Evolutionary conservation across 352 stramenopile species (phyloP).

Genomic region (Globisporangium polare): DNA sequence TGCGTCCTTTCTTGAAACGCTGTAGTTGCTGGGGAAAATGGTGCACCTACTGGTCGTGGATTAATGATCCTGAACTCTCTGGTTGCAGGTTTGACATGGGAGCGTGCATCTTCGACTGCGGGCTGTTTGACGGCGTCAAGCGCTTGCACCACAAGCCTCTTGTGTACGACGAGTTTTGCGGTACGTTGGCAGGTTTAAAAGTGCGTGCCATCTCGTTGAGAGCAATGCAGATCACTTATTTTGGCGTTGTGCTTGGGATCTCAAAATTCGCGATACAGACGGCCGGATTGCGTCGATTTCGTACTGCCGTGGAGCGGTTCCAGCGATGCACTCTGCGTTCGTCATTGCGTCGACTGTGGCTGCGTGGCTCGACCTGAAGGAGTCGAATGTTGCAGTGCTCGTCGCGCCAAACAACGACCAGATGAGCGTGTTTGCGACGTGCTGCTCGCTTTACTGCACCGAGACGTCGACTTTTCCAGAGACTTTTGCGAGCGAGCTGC

Average conservation of each 20-base stretch:
- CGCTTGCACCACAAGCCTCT: slow-evolving; percentile 75
- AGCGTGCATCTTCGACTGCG: slow-evolving; percentile 84
- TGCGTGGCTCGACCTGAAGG: slow-evolving; percentile 76
- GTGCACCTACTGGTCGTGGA: background rate
- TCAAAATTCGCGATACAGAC: too few species aligned
- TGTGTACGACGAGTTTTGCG: slow-evolving; percentile 83
- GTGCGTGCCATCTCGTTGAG: background rate
- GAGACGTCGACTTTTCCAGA: slow-evolving; percentile 59
- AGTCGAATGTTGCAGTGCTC: slow-evolving; percentile 73
- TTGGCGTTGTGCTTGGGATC: slow-evolving; percentile 1
- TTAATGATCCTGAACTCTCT: too few species aligned
- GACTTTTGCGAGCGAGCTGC: slow-evolving; percentile 66
- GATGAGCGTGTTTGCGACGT: slow-evolving; percentile 87
- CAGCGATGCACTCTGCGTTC: slow-evolving; percentile 85
- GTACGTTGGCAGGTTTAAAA: slow-evolving; percentile 26
- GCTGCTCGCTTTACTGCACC: slow-evolving; percentile 77
- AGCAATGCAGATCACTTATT: background rate
- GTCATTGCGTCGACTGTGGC: slow-evolving; percentile 78
- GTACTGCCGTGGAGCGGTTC: slow-evolving; percentile 62
- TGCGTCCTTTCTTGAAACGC: too few species aligned
- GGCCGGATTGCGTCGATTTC: slow-evolving; percentile 78
- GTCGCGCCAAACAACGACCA: slow-evolving; percentile 84
- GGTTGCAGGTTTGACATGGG: slow-evolving; percentile 77
- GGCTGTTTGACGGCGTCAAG: slow-evolving; percentile 82
- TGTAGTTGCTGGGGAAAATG: background rate